Base-by-base conservation (phyloP, 2,329 filamentous ascomycete species). In the Fusarium sp. region DNA sequence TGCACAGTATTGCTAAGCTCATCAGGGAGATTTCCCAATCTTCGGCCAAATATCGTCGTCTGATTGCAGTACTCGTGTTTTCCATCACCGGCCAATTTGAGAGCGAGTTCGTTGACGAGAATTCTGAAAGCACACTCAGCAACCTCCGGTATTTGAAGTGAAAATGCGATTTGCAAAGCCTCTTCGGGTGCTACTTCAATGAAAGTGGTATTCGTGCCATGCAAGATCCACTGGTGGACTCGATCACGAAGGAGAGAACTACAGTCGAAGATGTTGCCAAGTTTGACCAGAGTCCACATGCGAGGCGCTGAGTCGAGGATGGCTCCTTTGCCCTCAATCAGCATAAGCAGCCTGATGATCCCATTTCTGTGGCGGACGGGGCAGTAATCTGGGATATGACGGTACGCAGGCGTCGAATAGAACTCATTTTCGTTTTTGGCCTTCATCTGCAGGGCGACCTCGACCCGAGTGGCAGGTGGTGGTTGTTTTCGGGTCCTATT, bases 141-240 rank as follows among this genome's bases (percentile, higher is more conserved):
- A 3, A 89, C 74, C 15, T 80, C 75, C 0, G 79, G 75, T 12
- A 84, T 79, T 61, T 84, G 67, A 8, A 89, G 72, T 5, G 78
- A 78, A 68, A 83, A 83, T 8, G 85, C 89, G 10, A 92, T 87
- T 24, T 84, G 83, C 32, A 92, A 83, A 10, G 86, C 81, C 54
- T 88, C 85, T 70, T 92, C 90, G 0, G 90, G 87, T 38, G 91
- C 83, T 8, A 89, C 80, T 71, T 92, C 89, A 16, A 92, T 83
- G 70, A 93, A 90, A 2, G 82, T 79, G 7, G 78, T 79, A 72
- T 92, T 92, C 1, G 78, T 80, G 4, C 80, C 77, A 22, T 83
- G 80, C 66, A 88, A 83, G 14, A 92, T 81, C 90, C 91, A 92
- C 32, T 84, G 82, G 4, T 84, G 78, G 44, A 91, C 83, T 15